These are phyloP conservation scores for Phytophthora rubi DNA, from an alignment of 352 stramenopile genomes.

Conservation along the genomic window DNA sequence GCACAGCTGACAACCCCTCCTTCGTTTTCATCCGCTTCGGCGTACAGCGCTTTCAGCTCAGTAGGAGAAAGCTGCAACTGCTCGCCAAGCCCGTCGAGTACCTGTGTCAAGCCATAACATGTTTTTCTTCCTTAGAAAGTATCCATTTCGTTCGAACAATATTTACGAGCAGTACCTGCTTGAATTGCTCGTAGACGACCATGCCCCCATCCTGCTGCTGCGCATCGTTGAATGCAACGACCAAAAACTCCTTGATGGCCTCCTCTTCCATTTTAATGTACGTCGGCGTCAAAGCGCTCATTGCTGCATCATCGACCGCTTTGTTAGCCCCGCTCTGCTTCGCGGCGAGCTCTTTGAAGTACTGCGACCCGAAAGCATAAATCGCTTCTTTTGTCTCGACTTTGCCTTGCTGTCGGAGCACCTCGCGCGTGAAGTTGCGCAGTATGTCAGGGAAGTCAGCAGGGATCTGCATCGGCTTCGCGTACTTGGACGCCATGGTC, in stretches of 20 bases:
- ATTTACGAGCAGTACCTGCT: slow-evolving; percentile 34
- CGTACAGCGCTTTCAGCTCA: slow-evolving; percentile 65
- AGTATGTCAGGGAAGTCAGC: slow-evolving; percentile 76
- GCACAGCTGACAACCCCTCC: slow-evolving; percentile 51
- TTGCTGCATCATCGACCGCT: slow-evolving; percentile 6
- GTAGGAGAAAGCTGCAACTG: slow-evolving; percentile 60
- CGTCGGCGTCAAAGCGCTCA: slow-evolving; percentile 35
- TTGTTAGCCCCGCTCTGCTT: slow-evolving; percentile 39
- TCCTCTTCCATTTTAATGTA: slow-evolving; percentile 77
- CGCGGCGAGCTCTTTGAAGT: slow-evolving; percentile 67
- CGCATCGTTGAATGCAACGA: slow-evolving; percentile 50
- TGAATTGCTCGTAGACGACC: slow-evolving; percentile 51
- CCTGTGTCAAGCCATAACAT: slow-evolving; percentile 19
- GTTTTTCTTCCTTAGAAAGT: neutral
- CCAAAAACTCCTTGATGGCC: slow-evolving; percentile 55
- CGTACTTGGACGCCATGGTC: slow-evolving; percentile 84
- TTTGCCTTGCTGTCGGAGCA: slow-evolving; percentile 84
- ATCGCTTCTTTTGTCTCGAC: slow-evolving; percentile 83
- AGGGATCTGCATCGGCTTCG: slow-evolving; percentile 81
- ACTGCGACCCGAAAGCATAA: slow-evolving; percentile 74
- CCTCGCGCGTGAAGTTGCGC: slow-evolving; percentile 79
- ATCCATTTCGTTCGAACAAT: neutral
- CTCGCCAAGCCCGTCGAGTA: slow-evolving; percentile 50
- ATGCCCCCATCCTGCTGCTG: slow-evolving; percentile 50
- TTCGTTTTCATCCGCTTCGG: slow-evolving; percentile 76